Evolutionary conservation across 805 yeast genomes (phyloP).

Genomic region (Wickerhamomyces strasburgensis): DNA sequence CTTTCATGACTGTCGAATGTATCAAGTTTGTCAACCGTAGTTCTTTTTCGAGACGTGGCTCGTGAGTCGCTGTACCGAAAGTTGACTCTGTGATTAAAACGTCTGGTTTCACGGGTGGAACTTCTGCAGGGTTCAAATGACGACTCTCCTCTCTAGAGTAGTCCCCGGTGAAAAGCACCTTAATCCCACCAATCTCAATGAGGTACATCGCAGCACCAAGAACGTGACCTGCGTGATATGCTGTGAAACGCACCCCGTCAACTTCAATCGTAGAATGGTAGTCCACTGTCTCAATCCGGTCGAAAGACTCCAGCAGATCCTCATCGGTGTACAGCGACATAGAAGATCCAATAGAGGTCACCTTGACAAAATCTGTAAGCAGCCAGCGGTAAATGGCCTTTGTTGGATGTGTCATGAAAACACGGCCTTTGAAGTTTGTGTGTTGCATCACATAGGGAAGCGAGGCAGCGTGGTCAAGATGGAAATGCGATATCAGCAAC

Average conservation of each 20-base stretch:
- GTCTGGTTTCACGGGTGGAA: conserved; percentile 85
- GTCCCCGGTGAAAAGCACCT: conserved; percentile 90
- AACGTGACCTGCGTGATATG: conserved; percentile 99
- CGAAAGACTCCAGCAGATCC: conserved; percentile 83
- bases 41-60: conserved; percentile 84
- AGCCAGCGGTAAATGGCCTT: conserved; percentile 97
- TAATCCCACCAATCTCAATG: conserved; percentile 89
- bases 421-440: conserved; percentile 90
- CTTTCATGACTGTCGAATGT: conserved; percentile 77
- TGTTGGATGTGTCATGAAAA: conserved; percentile 98
- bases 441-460: conserved; percentile 97
- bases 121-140: conserved; percentile 91
- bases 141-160: conserved; percentile 94
- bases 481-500: conserved; percentile 88
- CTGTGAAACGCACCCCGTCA: conserved; percentile 92
- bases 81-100: conserved; percentile 91
- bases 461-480: conserved; percentile 96
- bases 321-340: conserved; percentile 74
- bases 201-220: conserved; percentile 98
- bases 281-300: conserved; percentile 87
- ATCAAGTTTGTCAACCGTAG: conserved; percentile 72
- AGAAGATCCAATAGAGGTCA: conserved; percentile 54
- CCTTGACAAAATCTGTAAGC: conserved; percentile 88
- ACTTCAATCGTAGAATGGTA: conserved; percentile 94
- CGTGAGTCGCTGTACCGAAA: conserved; percentile 96